Conservation (phyloP, 805 yeast genomes). For the Ogataea trehaloabstinens region DNA sequence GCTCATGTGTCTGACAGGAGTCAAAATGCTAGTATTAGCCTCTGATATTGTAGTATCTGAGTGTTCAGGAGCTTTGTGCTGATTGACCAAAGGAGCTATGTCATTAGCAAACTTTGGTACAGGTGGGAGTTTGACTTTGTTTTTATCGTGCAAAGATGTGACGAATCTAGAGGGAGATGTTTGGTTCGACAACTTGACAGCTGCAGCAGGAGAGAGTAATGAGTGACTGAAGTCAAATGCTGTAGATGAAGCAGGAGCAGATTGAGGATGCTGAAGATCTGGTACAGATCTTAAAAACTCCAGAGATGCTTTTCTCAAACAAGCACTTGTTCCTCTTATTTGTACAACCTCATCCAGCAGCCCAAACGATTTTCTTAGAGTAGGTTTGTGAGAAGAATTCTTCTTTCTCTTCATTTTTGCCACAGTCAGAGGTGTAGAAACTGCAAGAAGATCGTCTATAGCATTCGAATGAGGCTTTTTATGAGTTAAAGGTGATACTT, state of each 20-base stretch:
- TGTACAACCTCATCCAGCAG: slow-evolving; percentile 27
- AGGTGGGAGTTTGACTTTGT: slow-evolving; percentile 28
- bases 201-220: slow-evolving; percentile 3
- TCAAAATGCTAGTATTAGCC: slow-evolving; percentile 10
- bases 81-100: background rate
- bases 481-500: slow-evolving; percentile 16
- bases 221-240: slow-evolving; percentile 5
- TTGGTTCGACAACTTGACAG: slow-evolving; percentile 16
- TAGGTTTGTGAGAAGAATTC: slow-evolving; percentile 1
- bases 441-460: slow-evolving; percentile 35
- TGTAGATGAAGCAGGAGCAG: slow-evolving; percentile 23
- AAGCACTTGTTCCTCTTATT: slow-evolving; percentile 27
- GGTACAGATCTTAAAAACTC: slow-evolving; percentile 17
- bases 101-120: slow-evolving; percentile 23
- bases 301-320: slow-evolving; percentile 26
- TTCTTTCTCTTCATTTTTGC: slow-evolving; percentile 4
- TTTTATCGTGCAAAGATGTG: slow-evolving; percentile 9
- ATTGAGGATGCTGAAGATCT: slow-evolving; percentile 10
- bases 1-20: slow-evolving; percentile 12
- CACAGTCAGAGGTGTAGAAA: slow-evolving; percentile 27
- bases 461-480: slow-evolving; percentile 24
- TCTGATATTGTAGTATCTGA: slow-evolving; percentile 16
- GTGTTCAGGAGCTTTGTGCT: slow-evolving; percentile 1
- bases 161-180: slow-evolving; percentile 32
- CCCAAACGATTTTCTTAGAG: slow-evolving; percentile 12